Conservation (phyloP, 2,329 filamentous ascomycete species). For the Neopestalotiopsis rosae region DNA sequence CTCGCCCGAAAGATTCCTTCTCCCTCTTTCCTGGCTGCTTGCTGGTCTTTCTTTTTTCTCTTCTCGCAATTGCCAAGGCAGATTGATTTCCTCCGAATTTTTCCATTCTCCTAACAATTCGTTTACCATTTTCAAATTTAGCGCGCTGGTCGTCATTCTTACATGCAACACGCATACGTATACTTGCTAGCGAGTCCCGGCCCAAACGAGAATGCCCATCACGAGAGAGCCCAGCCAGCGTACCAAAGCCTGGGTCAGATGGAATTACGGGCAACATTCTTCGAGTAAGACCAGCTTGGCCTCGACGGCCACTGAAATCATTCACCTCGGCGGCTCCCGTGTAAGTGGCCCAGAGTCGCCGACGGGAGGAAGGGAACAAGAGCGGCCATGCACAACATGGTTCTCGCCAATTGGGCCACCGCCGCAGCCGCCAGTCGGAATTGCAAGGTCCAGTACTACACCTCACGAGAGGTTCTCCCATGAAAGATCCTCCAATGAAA, state of each 20-base stretch:
- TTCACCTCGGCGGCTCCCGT: constrained; percentile 21
- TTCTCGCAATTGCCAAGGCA: background rate
- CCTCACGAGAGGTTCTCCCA: constrained; percentile 1
- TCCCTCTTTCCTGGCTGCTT: background rate
- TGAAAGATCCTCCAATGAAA: background rate
- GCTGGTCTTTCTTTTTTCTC: background rate
- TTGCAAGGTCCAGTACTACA: constrained; percentile 1
- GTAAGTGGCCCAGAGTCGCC: constrained; percentile 15
- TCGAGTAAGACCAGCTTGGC: constrained; percentile 11
- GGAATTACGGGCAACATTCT: constrained; percentile 14
- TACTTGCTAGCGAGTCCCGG: background rate
- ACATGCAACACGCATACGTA: background rate
- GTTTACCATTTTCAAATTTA: background rate
- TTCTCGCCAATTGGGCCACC: constrained; percentile 5
- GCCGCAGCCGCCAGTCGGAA: constrained; percentile 13
- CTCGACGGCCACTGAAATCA: constrained; percentile 17
- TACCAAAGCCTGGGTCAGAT: constrained; percentile 20
- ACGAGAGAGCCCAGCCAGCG: constrained; percentile 20
- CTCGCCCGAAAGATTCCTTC: background rate
- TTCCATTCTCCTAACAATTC: background rate
- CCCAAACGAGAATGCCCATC: constrained; percentile 14
- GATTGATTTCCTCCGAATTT: background rate
- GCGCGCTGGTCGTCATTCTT: constrained; percentile 3
- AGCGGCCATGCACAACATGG: constrained; percentile 11
- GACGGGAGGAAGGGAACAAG: background rate